Conservation (phyloP, 1,139 yeast species). For the Zygosaccharomyces sapae region DNA sequence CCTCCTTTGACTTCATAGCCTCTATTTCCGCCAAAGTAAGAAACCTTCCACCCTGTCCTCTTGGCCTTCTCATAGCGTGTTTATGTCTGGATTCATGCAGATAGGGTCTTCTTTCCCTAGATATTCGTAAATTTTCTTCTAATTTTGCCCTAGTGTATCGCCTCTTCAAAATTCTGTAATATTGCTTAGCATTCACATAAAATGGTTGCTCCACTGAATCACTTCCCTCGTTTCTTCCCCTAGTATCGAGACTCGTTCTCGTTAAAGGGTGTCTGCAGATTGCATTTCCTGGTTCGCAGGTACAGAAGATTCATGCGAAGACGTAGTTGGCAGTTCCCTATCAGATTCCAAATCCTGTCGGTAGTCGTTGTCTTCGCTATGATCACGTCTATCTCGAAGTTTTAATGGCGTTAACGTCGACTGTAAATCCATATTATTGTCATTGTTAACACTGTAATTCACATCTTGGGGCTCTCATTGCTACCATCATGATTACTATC, state of each 20-base stretch:
- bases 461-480: too few species aligned
- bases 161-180: constrained; percentile 88
- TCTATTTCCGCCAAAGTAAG: constrained; percentile 93
- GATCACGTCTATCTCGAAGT: background rate
- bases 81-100: constrained; percentile 96
- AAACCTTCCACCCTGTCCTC: constrained; percentile 98
- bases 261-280: constrained; percentile 3
- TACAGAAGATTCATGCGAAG: background rate
- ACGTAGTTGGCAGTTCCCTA: background rate
- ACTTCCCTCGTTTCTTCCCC: constrained; percentile 1
- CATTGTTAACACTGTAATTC: background rate
- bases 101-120: constrained; percentile 89
- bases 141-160: constrained; percentile 90
- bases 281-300: constrained; percentile 4
- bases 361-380: background rate
- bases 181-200: constrained; percentile 96
- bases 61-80: constrained; percentile 98
- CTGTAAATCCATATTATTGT: constrained; percentile 1
- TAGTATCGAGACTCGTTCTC: background rate
- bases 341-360: background rate
- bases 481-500: too few species aligned
- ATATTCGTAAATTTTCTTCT: constrained; percentile 82
- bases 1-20: constrained; percentile 55
- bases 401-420: background rate
- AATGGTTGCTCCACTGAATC: constrained; percentile 70